A percentile compares a stretch with the other conserved stretches of the same genome.
Evolutionary conservation across 768 basidiomycete species (phyloP).

Genomic region (Boletus patriciae): DNA sequence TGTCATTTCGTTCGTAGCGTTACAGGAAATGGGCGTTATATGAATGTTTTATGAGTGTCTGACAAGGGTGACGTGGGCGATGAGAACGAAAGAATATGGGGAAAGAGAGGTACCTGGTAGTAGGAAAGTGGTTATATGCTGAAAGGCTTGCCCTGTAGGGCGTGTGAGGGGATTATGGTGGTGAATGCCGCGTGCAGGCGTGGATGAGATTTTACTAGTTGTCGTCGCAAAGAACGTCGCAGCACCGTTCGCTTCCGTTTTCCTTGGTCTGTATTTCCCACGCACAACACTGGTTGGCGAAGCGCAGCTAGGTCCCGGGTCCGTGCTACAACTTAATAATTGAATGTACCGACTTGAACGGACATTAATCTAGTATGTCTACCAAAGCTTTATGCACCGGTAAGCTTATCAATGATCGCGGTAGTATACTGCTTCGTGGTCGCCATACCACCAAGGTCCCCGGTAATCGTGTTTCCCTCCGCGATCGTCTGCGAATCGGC

Average conservation of each 20-base stretch:
- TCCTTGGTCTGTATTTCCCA: conserved; percentile 26
- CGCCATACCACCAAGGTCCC: conserved; percentile 93
- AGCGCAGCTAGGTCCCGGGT: conserved; percentile 8
- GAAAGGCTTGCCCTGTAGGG: conserved; percentile 87
- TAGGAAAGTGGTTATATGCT: conserved; percentile 43
- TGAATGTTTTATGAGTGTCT: conserved; percentile 51
- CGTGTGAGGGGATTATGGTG: conserved; percentile 67
- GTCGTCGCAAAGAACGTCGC: conserved; percentile 38
- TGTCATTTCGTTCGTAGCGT: conserved; percentile 85
- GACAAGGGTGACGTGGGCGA: conserved; percentile 19
- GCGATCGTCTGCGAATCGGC: conserved; percentile 76
- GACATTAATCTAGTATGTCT: conserved; percentile 20
- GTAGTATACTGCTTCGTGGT: conserved; percentile 86
- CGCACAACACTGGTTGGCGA: conserved; percentile 14
- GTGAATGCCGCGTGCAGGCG: conserved; percentile 57
- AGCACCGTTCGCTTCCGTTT: conserved; percentile 12
- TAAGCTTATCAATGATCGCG: conserved; percentile 79
- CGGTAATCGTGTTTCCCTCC: conserved; percentile 92
- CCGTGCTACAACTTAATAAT: conserved; percentile 7
- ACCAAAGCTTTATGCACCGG: conserved; percentile 21
- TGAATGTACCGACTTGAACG: background rate
- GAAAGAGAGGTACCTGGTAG: conserved; percentile 42
- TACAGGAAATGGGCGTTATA: conserved; percentile 38
- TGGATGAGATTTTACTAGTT: conserved; percentile 46
- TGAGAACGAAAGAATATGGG: conserved; percentile 9